Conservation (phyloP, 371 early-diverging fungal genomes). For the Dinochytrium kinnereticum region DNA sequence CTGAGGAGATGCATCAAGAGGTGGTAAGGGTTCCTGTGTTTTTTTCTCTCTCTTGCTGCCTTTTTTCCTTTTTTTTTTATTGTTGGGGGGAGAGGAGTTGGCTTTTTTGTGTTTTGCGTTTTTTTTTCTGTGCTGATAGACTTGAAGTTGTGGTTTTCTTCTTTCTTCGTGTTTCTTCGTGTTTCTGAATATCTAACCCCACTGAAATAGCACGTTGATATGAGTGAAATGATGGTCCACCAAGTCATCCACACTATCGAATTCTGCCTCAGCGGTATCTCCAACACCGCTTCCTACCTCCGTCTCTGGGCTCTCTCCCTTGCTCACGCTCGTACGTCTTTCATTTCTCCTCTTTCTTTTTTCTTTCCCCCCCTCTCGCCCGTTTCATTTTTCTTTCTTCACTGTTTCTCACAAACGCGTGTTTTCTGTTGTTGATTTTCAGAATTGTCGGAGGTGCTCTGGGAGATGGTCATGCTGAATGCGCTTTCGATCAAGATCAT, state of each 20-base stretch:
- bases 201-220: conserved; percentile 88
- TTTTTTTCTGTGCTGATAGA: conserved; percentile 12
- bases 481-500: conserved; percentile 60
- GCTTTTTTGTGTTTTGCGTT: not conserved
- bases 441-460: conserved; percentile 97
- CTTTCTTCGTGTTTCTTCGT: not conserved
- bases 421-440: conserved; percentile 12
- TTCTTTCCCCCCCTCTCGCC: not conserved
- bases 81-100: too few relatives aligned
- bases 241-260: conserved; percentile 99
- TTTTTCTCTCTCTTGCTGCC: not conserved
- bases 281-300: conserved; percentile 99
- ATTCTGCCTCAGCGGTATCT: conserved; percentile 97
- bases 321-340: conserved; percentile 93
- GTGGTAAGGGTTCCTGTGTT: conserved; percentile 33
- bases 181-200: too few relatives aligned
- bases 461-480: conserved; percentile 91
- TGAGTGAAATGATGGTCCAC: conserved; percentile 93
- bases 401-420: not conserved
- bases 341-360: not conserved
- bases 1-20: conserved; percentile 43
- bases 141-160: too few relatives aligned
- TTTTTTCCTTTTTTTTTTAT: not conserved
- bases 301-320: conserved; percentile 99
- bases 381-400: not conserved